A percentile compares a stretch with the other conserved stretches of the same genome.
phyloP scores from a whole-genome alignment of 2,329 filamentous ascomycete genomes.

The Cyphellophora attinorum region DNA sequence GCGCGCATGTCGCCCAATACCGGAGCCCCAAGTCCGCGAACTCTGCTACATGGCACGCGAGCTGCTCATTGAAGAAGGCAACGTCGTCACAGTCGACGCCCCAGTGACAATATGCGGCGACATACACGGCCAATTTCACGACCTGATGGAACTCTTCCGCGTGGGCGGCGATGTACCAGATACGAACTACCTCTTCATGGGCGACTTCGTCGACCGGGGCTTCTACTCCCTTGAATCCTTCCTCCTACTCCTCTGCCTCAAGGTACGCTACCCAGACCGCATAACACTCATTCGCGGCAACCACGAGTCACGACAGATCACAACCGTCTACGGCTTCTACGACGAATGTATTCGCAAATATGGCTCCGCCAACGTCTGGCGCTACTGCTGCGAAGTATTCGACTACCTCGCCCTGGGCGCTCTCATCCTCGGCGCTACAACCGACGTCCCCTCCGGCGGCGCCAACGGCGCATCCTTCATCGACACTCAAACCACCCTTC shows the following conservation, averaged over 20 bases:
- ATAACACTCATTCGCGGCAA: conserved; percentile 94
- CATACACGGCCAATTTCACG: conserved; percentile 94
- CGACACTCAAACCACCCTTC: conserved; percentile 40
- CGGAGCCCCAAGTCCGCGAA: conserved; percentile 89
- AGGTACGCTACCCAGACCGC: conserved; percentile 93
- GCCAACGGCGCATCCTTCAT: conserved; percentile 37
- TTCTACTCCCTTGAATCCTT: conserved; percentile 98
- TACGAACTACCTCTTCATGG: conserved; percentile 96
- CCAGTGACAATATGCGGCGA: conserved; percentile 97
- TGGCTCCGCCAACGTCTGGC: conserved; percentile 92
- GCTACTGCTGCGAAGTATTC: conserved; percentile 95
- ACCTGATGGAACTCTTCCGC: conserved; percentile 91
- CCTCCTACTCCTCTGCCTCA: conserved; percentile 85
- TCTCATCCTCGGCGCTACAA: conserved; percentile 75
- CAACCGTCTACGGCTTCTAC: conserved; percentile 96
- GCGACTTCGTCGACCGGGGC: conserved; percentile 94
- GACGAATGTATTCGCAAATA: conserved; percentile 96
- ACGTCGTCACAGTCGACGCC: conserved; percentile 89
- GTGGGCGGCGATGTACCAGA: conserved; percentile 90
- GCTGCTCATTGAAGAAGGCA: conserved; percentile 92
- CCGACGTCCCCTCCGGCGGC: conserved; percentile 40
- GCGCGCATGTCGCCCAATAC: conserved; percentile 90
- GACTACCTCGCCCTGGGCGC: conserved; percentile 90
- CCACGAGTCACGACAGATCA: conserved; percentile 94
- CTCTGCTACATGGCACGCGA: conserved; percentile 96